These are phyloP conservation scores for Auriculariales sp. DNA, from an alignment of 768 basidiomycete species.

Conservation along the genomic window DNA sequence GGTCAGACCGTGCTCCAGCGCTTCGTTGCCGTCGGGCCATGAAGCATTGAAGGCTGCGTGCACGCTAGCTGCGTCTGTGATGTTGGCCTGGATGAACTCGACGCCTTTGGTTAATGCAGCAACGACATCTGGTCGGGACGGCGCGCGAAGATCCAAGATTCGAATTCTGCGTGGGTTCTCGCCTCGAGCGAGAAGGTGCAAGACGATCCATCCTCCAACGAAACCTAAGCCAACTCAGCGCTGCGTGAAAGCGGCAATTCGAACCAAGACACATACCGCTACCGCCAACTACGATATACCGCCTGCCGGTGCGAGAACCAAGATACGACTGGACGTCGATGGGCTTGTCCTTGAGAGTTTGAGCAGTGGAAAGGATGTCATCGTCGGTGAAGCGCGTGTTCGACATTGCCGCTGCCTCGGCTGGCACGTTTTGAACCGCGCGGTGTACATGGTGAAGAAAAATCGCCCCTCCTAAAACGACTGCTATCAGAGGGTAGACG, in stretches of 20 bases:
- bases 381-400: slow-evolving; percentile 34
- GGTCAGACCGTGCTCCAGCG: slow-evolving; percentile 28
- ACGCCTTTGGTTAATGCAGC: too few species aligned
- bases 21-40: slow-evolving; percentile 28
- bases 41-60: slow-evolving; percentile 46
- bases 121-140: slow-evolving; percentile 32
- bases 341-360: not conserved
- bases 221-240: slow-evolving; percentile 33
- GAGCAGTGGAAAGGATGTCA: slow-evolving; percentile 19
- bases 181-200: slow-evolving; percentile 51
- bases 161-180: slow-evolving; percentile 54
- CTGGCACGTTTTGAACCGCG: slow-evolving; percentile 35
- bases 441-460: slow-evolving; percentile 40
- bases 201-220: slow-evolving; percentile 64
- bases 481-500: too few species aligned
- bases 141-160: slow-evolving; percentile 50
- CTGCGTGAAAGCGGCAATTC: not conserved
- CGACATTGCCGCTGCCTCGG: slow-evolving; percentile 31
- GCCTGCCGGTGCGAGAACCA: slow-evolving; percentile 36
- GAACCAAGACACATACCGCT: slow-evolving; percentile 32
- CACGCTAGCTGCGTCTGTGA: slow-evolving; percentile 40
- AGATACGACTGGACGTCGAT: not conserved
- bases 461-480: too few species aligned
- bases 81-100: slow-evolving; percentile 44
- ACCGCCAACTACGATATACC: slow-evolving; percentile 67